A percentile compares a stretch with the other conserved stretches of the same genome.
phyloP scores from a whole-genome alignment of 2,329 filamentous ascomycete genomes.

The Pyrenophora seminiperda region DNA sequence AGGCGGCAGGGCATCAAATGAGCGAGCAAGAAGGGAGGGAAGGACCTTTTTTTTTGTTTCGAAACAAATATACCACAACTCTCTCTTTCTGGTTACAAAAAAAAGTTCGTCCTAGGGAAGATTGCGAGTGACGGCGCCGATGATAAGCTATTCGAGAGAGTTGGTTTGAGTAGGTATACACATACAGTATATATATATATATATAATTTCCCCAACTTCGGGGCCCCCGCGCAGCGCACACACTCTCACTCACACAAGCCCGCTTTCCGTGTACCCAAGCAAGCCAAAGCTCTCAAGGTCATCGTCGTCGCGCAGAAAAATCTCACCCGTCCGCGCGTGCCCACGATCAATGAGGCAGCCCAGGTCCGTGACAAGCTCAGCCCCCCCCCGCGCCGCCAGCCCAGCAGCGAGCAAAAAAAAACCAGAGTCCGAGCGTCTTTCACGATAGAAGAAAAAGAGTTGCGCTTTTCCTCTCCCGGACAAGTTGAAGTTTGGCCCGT shows the following conservation, averaged over 20 bases:
- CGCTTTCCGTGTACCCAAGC: no score
- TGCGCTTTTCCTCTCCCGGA: no score
- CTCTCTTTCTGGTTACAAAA: no score
- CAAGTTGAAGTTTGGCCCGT: no score
- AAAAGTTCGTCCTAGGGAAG: no score
- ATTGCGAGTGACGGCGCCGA: no score
- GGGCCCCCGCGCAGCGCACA: conserved; percentile 13
- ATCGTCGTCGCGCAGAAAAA: no score
- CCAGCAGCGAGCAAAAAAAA: conserved; percentile 2
- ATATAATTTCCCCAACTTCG: conserved; percentile 15
- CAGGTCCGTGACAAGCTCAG: conserved; percentile 18
- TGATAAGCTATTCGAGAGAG: no score
- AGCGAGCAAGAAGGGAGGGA: conserved; percentile 1
- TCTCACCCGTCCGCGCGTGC: conserved; percentile 9
- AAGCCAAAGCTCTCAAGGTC: no score
- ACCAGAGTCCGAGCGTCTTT: conserved; percentile 6
- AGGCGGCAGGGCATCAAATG: conserved; percentile 4
- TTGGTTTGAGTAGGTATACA: no score
- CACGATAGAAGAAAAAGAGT: background rate
- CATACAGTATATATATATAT: conserved; percentile 7
- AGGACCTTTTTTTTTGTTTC: background rate
- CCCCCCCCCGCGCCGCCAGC: conserved; percentile 6
- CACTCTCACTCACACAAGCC: no score
- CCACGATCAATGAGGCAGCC: conserved; percentile 18
- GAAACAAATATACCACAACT: conserved; percentile 8